These are phyloP conservation scores for Exophiala viscosa DNA, from an alignment of 2,329 filamentous ascomycete genomes.

Conservation along the genomic window DNA sequence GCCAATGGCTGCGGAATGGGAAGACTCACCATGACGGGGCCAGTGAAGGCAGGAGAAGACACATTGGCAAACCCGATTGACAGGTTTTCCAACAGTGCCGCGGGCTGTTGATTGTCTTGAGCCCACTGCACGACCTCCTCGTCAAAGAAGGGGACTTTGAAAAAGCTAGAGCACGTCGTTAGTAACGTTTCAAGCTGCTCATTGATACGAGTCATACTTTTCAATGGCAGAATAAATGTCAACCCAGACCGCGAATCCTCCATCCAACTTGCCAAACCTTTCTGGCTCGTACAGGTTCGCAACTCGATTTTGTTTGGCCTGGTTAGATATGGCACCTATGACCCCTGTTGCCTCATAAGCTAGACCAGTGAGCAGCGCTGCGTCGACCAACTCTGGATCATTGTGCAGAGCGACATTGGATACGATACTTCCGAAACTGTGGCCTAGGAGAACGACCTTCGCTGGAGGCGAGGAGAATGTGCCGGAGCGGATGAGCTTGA, in stretches of 20 bases:
- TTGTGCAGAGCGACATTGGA: slow-evolving; percentile 1
- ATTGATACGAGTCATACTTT: not conserved
- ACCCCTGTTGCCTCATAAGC: not conserved
- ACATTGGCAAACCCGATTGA: not conserved
- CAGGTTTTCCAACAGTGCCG: slow-evolving; percentile 1
- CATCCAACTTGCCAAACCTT: not conserved
- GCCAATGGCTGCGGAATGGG: too few relatives aligned
- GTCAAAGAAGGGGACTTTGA: slow-evolving; percentile 7
- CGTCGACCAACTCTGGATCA: slow-evolving; percentile 4
- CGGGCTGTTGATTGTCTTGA: slow-evolving; percentile 1
- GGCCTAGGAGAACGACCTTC: slow-evolving; percentile 7
- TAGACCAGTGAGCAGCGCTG: slow-evolving; percentile 5
- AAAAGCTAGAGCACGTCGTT: slow-evolving; percentile 2
- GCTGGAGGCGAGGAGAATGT: not conserved
- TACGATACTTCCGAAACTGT: slow-evolving; percentile 6
- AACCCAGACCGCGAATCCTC: not conserved
- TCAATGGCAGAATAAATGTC: slow-evolving; percentile 3
- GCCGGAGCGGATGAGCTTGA: not conserved
- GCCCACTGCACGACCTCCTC: slow-evolving; percentile 4
- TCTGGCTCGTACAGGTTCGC: slow-evolving; percentile 3
- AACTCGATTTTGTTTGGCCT: not conserved
- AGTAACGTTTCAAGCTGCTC: not conserved
- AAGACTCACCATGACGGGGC: slow-evolving; percentile 13
- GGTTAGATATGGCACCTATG: not conserved
- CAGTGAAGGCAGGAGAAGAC: slow-evolving; percentile 10